phyloP scores from a whole-genome alignment of 2,329 filamentous ascomycete genomes.

The Westerdykella ornata region DNA sequence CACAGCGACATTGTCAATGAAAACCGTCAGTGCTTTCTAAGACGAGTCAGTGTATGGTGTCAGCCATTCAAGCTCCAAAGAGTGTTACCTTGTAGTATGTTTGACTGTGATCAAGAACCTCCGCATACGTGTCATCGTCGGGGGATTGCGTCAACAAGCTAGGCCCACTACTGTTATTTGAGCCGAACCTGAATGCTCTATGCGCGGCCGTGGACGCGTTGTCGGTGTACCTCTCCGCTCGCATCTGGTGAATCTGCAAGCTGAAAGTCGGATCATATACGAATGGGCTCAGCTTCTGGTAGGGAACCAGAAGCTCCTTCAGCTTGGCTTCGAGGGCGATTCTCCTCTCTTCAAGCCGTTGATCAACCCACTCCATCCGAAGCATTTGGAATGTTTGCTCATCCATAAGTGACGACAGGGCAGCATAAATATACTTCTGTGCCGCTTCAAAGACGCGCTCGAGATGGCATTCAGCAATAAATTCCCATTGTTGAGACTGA shows the following conservation, averaged over 20 bases:
- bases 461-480: slow-evolving; percentile 16
- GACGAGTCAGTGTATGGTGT: slow-evolving; percentile 4
- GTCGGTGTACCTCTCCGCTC: slow-evolving; percentile 7
- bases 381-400: slow-evolving; percentile 11
- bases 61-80: neutral
- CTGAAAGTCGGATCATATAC: slow-evolving; percentile 21
- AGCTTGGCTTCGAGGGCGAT: slow-evolving; percentile 13
- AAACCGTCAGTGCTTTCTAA: slow-evolving; percentile 19
- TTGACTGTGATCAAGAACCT: slow-evolving; percentile 22
- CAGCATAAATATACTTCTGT: slow-evolving; percentile 12
- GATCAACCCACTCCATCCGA: slow-evolving; percentile 13
- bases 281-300: slow-evolving; percentile 14
- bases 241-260: slow-evolving; percentile 11
- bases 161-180: neutral
- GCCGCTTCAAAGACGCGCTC: slow-evolving; percentile 14
- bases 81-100: slow-evolving; percentile 21
- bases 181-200: neutral
- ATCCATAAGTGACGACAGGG: slow-evolving; percentile 14
- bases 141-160: slow-evolving; percentile 16
- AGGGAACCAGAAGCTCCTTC: slow-evolving; percentile 18
- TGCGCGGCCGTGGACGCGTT: neutral
- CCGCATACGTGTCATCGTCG: slow-evolving; percentile 20
- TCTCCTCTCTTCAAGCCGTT: slow-evolving; percentile 14
- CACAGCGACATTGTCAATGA: slow-evolving; percentile 23
- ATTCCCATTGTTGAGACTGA: slow-evolving; percentile 17